Percentiles rank a stretch among this genome's conserved stretches.
These are phyloP conservation scores for Gaultheria prostrata DNA, from an alignment of 148 eudicot species.

Conservation along the genomic window DNA sequence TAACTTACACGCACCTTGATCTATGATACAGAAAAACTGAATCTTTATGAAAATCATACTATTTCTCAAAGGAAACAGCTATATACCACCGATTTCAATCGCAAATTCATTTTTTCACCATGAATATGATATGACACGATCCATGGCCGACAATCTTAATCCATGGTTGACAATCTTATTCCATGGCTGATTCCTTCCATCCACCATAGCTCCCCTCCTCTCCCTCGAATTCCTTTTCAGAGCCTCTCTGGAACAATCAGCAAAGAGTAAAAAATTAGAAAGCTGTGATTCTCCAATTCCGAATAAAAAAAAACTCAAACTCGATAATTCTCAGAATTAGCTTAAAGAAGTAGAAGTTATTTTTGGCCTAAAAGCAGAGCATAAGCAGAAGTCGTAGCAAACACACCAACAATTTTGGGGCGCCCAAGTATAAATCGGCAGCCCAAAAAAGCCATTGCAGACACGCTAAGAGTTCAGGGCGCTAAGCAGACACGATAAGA, in stretches of 20 bases:
- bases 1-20: background rate
- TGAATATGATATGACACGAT: background rate
- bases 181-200: constrained; percentile 54
- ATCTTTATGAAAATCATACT: background rate
- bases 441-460: background rate
- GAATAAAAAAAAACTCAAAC: background rate
- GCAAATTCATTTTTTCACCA: background rate
- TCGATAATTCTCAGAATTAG: background rate
- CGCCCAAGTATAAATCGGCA: background rate
- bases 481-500: too few relatives aligned
- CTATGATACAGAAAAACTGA: background rate
- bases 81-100: background rate
- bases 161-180: constrained; percentile 28
- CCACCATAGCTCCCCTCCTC: constrained; percentile 60
- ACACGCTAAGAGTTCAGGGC: too few relatives aligned
- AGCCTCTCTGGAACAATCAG: constrained; percentile 27
- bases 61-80: background rate
- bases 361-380: background rate
- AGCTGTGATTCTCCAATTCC: background rate
- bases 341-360: background rate
- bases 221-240: constrained; percentile 29
- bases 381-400: background rate
- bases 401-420: background rate
- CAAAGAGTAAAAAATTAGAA: background rate
- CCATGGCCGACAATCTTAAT: too few relatives aligned